phyloP scores from a whole-genome alignment of 1,139 yeast species.

The Hemisphaericaspora xylofermentans region DNA sequence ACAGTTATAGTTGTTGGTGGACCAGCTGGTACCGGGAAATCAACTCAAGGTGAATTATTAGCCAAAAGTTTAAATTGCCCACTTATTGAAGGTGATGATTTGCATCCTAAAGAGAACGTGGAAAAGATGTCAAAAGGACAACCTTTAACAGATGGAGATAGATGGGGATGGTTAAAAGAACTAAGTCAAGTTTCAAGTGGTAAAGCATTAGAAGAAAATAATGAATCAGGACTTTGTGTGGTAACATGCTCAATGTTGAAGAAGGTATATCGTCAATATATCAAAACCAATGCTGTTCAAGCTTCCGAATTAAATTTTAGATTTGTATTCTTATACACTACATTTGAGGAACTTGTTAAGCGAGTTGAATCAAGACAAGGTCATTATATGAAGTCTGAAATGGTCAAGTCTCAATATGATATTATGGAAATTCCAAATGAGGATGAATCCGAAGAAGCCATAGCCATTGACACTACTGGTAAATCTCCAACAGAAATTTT shows the following conservation, averaged over 20 bases:
- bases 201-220: constrained; percentile 29
- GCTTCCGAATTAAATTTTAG: constrained; percentile 44
- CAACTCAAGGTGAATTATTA: constrained; percentile 67
- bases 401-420: constrained; percentile 77
- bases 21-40: constrained; percentile 93
- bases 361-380: constrained; percentile 63
- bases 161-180: constrained; percentile 82
- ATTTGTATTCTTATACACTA: constrained; percentile 67
- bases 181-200: constrained; percentile 45
- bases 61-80: constrained; percentile 46
- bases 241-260: constrained; percentile 88
- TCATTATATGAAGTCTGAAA: constrained; percentile 84
- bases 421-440: constrained; percentile 69
- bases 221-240: constrained; percentile 37
- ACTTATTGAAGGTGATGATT: constrained; percentile 80
- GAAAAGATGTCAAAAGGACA: constrained; percentile 79
- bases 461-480: constrained; percentile 40
- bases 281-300: constrained; percentile 31
- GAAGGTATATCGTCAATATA: constrained; percentile 61
- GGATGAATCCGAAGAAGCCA: constrained; percentile 38
- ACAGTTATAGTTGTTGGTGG: constrained; percentile 64
- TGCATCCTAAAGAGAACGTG: constrained; percentile 73
- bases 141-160: constrained; percentile 83
- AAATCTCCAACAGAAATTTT: constrained; percentile 39
- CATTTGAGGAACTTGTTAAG: constrained; percentile 55